Conservation (phyloP, 1,284 basidiomycete genomes). For the Porodaedalea pini region DNA sequence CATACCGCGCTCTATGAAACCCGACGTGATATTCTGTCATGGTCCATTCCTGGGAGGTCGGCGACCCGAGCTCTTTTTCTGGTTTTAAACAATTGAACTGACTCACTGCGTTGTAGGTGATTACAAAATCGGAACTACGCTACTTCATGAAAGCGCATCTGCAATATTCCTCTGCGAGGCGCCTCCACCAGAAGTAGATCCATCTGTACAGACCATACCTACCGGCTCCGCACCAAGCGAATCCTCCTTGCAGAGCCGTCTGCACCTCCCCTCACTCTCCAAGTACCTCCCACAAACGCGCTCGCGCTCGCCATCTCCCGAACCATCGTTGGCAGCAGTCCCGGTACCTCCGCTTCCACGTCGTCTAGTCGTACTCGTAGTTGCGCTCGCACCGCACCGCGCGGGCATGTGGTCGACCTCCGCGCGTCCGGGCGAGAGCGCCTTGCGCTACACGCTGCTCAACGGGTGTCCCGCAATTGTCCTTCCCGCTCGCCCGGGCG, state of each 20-base stretch:
- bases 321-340: slow-evolving; percentile 41
- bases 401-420: slow-evolving; percentile 52
- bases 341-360: slow-evolving; percentile 45
- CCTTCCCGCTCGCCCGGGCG: slow-evolving; percentile 53
- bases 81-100: slow-evolving; percentile 12
- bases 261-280: slow-evolving; percentile 24
- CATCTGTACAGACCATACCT: slow-evolving; percentile 18
- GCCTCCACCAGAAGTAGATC: slow-evolving; percentile 22
- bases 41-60: slow-evolving; percentile 56
- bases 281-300: slow-evolving; percentile 37
- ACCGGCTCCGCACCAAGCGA: slow-evolving; percentile 19
- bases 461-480: slow-evolving; percentile 61
- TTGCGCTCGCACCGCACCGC: slow-evolving; percentile 59
- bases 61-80: slow-evolving; percentile 7
- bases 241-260: slow-evolving; percentile 19
- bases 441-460: slow-evolving; percentile 56
- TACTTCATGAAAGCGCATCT: slow-evolving; percentile 51
- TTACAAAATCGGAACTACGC: slow-evolving; percentile 55
- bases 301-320: slow-evolving; percentile 48
- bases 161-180: slow-evolving; percentile 44
- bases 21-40: slow-evolving; percentile 65
- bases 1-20: slow-evolving; percentile 59
- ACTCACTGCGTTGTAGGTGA: slow-evolving; percentile 39
- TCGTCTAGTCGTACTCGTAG: slow-evolving; percentile 50
- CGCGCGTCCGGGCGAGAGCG: slow-evolving; percentile 55